Evolutionary conservation across 305 asterid genomes (phyloP).

Genomic region (Solanum chacoense): DNA sequence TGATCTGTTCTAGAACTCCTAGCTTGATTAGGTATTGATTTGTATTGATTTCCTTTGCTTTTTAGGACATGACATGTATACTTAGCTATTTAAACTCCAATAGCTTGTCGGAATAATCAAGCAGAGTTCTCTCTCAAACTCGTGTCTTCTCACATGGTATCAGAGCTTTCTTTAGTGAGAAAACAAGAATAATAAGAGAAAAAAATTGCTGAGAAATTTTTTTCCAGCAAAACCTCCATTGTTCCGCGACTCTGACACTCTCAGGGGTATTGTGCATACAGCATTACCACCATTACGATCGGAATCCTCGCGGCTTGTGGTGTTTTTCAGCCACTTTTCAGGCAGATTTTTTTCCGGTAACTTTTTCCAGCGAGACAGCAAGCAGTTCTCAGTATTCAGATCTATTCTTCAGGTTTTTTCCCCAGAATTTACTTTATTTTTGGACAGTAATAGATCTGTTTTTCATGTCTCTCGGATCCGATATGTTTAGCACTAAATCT

Average conservation of each 20-base stretch:
- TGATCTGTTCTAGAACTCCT: neutral
- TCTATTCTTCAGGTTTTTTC: neutral
- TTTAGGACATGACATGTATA: neutral
- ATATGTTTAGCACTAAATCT: neutral
- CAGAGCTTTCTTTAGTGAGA: neutral
- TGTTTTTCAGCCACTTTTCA: neutral
- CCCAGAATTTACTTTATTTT: neutral
- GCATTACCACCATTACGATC: neutral
- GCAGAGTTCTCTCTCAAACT: neutral
- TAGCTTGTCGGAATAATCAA: neutral
- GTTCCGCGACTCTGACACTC: neutral
- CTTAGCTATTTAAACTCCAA: neutral
- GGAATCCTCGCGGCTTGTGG: neutral
- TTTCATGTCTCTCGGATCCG: neutral
- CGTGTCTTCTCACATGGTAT: neutral
- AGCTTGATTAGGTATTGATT: neutral
- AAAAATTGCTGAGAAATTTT: neutral
- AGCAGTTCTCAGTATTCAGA: neutral
- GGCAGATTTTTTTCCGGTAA: neutral
- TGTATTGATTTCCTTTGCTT: neutral
- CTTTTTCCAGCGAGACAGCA: neutral
- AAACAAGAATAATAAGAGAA: neutral
- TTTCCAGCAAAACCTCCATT: neutral
- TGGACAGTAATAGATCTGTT: neutral
- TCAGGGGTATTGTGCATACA: neutral